Evolutionary conservation across 2,329 filamentous ascomycete species (phyloP).

Genomic region (Neoarthrinium moseri): DNA sequence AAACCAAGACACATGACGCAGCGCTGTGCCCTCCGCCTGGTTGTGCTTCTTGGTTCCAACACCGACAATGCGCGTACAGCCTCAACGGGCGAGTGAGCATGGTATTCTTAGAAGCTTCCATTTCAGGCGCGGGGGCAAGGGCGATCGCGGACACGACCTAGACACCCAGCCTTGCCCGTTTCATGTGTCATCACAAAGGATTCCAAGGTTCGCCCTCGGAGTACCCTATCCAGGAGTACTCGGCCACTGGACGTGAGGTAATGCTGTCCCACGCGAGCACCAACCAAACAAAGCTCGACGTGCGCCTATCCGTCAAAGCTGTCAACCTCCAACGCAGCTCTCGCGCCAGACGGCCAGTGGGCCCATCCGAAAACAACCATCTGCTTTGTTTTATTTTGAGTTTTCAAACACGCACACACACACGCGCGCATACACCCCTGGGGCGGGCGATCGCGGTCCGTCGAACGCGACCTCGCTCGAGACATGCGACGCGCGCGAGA

Average conservation of each 20-base stretch:
- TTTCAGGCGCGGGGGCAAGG: background rate
- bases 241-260: background rate
- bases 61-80: background rate
- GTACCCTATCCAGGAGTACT: background rate
- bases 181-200: background rate
- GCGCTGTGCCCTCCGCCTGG: conserved; percentile 4
- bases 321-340: no score
- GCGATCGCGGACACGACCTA: background rate
- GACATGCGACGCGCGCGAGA: conserved; percentile 15
- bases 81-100: background rate
- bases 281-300: background rate
- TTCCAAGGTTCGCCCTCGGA: background rate
- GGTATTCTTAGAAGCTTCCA: conserved; percentile 7
- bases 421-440: no score
- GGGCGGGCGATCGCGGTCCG: conserved; percentile 2
- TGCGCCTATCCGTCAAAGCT: no score
- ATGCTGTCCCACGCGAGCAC: background rate
- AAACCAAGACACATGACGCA: conserved; percentile 13
- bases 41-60: background rate
- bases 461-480: conserved; percentile 10
- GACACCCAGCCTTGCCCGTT: background rate
- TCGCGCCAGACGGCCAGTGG: no score
- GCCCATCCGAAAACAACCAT: no score
- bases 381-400: background rate
- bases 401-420: background rate